Evolutionary conservation across 441 rosid genomes (phyloP).

Genomic region (Daphne laureola): DNA sequence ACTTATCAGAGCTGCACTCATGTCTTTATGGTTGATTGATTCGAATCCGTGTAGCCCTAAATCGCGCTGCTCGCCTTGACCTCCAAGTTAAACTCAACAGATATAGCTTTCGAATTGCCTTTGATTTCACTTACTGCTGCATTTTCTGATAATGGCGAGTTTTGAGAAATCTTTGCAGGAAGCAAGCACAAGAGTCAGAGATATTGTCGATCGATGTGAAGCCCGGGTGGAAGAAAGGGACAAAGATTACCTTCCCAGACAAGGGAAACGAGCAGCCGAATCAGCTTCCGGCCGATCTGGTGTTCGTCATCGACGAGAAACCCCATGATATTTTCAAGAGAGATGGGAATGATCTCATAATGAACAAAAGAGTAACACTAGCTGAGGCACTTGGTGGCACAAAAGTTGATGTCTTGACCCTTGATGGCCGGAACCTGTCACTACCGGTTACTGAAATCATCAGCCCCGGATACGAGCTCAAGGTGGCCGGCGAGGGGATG

Average conservation of each 20-base stretch:
- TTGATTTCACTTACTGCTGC: too few species aligned
- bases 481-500: conserved; percentile 79
- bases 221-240: conserved; percentile 98
- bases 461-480: conserved; percentile 76
- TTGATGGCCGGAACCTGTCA: conserved; percentile 55
- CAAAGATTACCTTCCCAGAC: conserved; percentile 82
- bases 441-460: conserved; percentile 62
- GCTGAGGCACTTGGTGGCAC: conserved; percentile 89
- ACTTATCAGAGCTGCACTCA: background rate
- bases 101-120: too few species aligned
- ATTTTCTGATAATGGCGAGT: too few species aligned
- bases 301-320: conserved; percentile 76
- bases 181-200: conserved; percentile 64
- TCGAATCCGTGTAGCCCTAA: too few species aligned
- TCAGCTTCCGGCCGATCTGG: conserved; percentile 88
- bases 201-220: conserved; percentile 74
- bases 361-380: conserved; percentile 47
- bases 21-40: too few species aligned
- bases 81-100: too few species aligned
- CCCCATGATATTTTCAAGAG: conserved; percentile 58
- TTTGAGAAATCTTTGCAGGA: conserved; percentile 27
- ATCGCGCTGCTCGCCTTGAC: too few species aligned
- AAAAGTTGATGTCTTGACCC: conserved; percentile 39
- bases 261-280: conserved; percentile 87
- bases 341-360: conserved; percentile 71